Evolutionary conservation across 805 yeast species (phyloP).

Genomic region (Torulaspora quercuum): DNA sequence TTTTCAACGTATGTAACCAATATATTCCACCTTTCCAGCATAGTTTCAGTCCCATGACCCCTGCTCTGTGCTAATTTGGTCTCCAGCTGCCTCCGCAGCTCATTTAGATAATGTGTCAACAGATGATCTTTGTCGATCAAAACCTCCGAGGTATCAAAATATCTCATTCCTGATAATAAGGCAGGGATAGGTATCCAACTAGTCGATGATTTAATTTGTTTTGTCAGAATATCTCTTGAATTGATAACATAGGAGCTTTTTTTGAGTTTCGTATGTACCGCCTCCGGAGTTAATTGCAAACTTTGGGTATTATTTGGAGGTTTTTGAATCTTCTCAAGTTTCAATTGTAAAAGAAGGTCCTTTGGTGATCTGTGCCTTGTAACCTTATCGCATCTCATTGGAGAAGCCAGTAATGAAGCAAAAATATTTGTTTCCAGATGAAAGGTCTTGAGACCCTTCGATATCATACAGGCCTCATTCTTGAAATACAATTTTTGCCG

Average conservation of each 20-base stretch:
- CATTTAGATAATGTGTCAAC: background rate
- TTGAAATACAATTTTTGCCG: constrained; percentile 21
- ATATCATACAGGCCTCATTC: constrained; percentile 1
- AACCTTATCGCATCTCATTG: constrained; percentile 41
- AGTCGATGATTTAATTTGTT: constrained; percentile 8
- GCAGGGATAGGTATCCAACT: constrained; percentile 19
- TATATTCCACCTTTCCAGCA: constrained; percentile 12
- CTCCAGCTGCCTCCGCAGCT: constrained; percentile 2
- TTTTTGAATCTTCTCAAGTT: constrained; percentile 22
- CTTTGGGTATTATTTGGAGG: constrained; percentile 16
- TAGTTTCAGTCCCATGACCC: background rate
- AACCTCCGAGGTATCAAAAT: constrained; percentile 11
- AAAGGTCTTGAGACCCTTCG: constrained; percentile 9
- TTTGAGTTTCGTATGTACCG: constrained; percentile 6
- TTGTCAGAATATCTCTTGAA: constrained; percentile 9
- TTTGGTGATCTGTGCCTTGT: constrained; percentile 41
- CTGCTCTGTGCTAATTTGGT: background rate
- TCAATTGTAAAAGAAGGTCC: constrained; percentile 38
- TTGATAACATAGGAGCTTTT: constrained; percentile 30
- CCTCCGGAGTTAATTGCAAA: constrained; percentile 13
- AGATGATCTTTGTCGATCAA: constrained; percentile 8
- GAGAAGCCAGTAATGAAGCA: constrained; percentile 42
- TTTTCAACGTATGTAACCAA: constrained; percentile 8
- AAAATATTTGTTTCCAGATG: constrained; percentile 36
- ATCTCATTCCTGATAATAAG: constrained; percentile 10